Evolutionary conservation across 331 rosid species (phyloP), one percentile per base, ranked within the genome.

Genomic region (Cydonia oblonga): DNA sequence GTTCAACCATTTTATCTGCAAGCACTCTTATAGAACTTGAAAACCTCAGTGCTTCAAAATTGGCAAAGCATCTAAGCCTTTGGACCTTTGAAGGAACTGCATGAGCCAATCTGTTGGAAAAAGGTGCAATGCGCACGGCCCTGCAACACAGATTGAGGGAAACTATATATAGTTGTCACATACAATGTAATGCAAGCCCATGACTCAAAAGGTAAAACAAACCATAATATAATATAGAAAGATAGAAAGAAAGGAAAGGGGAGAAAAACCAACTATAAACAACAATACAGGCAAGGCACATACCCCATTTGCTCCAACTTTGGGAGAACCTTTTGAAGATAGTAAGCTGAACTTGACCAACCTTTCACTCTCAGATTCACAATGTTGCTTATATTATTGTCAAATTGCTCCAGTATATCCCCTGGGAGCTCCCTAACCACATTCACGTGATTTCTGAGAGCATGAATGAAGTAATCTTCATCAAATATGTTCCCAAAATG

Each of bases 81-180:
- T 91, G 98, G 69, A 91, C 75, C 59, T 85, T 80, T 57, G 98
- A 85, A 71, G 96, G 96, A 81, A 83, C 98, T 28, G 81, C 83
- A 75, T 77, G 87, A 75, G 97, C 91, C 89, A 93, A 84, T 83
- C 97, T 90, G 78, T 93, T 93, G 82, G 98, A 93, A 79, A 93
- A 93, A 68, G 98, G 97, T 53, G 98, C 98, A 73, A 93, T 85
- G 54, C 98, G 96, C 70, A 91, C 96, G 13, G 96, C 98, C 81
- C 98, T 93, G 87, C 78, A 83, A 68, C 70, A 82, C 68, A 73
- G 40, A 69, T 80, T 44, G 76, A 61, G 67, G 58, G 75, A 80
- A 81, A 64, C 79, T 68, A 70, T 61, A 70, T 68, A 72, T 76
- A 72, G 66, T 72, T 80, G 77, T 78, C 77, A 81, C 76, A 63